These are phyloP conservation scores for Pyrenochaeta sp. DNA, from an alignment of 2,329 filamentous ascomycete species.

Conservation along the genomic window DNA sequence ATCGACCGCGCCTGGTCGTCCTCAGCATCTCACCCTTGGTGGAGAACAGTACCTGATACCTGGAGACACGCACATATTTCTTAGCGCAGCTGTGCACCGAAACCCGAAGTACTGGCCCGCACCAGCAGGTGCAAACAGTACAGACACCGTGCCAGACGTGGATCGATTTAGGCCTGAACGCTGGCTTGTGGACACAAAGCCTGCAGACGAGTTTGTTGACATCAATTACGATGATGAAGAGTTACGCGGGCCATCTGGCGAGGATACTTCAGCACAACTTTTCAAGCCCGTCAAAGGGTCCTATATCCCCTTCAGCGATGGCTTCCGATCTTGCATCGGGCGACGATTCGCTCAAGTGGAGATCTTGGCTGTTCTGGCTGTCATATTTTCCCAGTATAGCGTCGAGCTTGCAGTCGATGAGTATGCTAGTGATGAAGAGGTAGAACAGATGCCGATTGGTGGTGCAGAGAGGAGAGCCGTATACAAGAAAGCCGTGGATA, in stretches of 20 bases:
- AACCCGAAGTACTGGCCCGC: slow-evolving; percentile 78
- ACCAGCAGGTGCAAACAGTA: slow-evolving; percentile 34
- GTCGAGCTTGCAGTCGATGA: slow-evolving; percentile 73
- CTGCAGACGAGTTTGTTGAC: slow-evolving; percentile 41
- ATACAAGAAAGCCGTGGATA: slow-evolving; percentile 69
- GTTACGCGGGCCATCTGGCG: slow-evolving; percentile 66
- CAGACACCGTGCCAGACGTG: slow-evolving; percentile 59
- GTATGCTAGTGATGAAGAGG: slow-evolving; percentile 53
- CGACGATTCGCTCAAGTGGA: slow-evolving; percentile 66
- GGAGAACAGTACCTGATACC: slow-evolving; percentile 69
- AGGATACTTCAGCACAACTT: slow-evolving; percentile 68
- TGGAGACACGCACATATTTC: slow-evolving; percentile 61
- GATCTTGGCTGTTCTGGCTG: slow-evolving; percentile 62
- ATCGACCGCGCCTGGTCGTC: slow-evolving; percentile 53
- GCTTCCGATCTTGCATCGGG: slow-evolving; percentile 64
- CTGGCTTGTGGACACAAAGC: slow-evolving; percentile 64
- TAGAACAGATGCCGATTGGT: slow-evolving; percentile 48
- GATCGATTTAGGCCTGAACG: slow-evolving; percentile 76
- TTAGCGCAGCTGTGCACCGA: slow-evolving; percentile 66
- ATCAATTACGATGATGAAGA: slow-evolving; percentile 60
- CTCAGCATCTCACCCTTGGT: slow-evolving; percentile 67
- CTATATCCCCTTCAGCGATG: slow-evolving; percentile 65
- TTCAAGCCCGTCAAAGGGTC: slow-evolving; percentile 60
- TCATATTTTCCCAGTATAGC: slow-evolving; percentile 66
- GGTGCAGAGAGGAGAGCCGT: slow-evolving; percentile 62